These are phyloP conservation scores for Salinomyces thailandicus DNA, from an alignment of 2,329 filamentous ascomycete genomes.

Conservation along the genomic window DNA sequence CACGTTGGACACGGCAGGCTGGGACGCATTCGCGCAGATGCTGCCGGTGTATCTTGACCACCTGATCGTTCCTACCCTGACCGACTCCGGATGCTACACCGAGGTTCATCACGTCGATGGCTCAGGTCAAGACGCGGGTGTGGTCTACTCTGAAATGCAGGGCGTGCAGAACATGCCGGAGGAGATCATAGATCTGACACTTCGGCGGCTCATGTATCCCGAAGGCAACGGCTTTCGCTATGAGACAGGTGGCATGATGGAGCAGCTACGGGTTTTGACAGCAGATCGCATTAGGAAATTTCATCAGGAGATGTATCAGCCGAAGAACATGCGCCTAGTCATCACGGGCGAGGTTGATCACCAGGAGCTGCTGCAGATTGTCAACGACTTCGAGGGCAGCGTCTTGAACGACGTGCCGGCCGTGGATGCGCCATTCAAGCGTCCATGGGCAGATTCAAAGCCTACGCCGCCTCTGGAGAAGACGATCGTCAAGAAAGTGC, in stretches of 20 bases:
- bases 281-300: constrained; percentile 88
- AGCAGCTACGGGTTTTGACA: constrained; percentile 74
- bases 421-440: constrained; percentile 62
- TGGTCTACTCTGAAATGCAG: constrained; percentile 97
- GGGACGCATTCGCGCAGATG: constrained; percentile 93
- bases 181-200: constrained; percentile 79
- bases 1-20: constrained; percentile 87
- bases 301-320: constrained; percentile 95
- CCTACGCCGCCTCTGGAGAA: constrained; percentile 62
- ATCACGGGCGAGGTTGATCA: constrained; percentile 90
- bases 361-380: constrained; percentile 62
- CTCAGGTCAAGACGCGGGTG: constrained; percentile 77
- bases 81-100: constrained; percentile 84
- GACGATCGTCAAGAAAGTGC: constrained; percentile 64
- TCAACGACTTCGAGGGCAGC: constrained; percentile 80
- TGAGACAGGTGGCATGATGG: constrained; percentile 96
- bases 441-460: constrained; percentile 85
- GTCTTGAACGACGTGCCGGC: constrained; percentile 74
- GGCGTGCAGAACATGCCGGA: constrained; percentile 74
- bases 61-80: constrained; percentile 80
- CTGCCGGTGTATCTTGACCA: constrained; percentile 93
- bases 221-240: constrained; percentile 88
- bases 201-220: constrained; percentile 73
- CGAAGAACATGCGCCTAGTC: constrained; percentile 83
- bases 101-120: constrained; percentile 96